A percentile compares a stretch with the other conserved stretches of the same genome.
Evolutionary conservation across 495 filamentous ascomycete species (phyloP).

Genomic region (Pseudoneurospora amorphoporcata): DNA sequence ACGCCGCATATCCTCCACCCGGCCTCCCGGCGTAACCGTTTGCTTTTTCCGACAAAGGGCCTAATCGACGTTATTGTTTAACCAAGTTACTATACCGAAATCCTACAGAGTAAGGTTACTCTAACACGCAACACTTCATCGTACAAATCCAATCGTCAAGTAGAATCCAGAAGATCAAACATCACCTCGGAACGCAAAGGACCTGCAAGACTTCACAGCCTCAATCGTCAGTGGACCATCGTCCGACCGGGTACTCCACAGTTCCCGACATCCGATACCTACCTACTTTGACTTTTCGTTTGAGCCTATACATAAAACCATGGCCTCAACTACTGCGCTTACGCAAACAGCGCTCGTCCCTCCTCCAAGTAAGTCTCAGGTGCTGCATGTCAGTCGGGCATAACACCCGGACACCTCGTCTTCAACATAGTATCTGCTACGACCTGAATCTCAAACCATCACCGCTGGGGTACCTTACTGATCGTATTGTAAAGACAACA

Average conservation of each 20-base stretch:
- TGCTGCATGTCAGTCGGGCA: background rate
- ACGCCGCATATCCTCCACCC: background rate
- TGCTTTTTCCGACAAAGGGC: background rate
- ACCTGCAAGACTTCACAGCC: background rate
- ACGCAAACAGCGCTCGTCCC: background rate
- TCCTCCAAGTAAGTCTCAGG: background rate
- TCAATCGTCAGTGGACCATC: background rate
- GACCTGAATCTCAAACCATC: background rate
- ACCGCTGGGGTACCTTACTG: background rate
- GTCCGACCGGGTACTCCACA: background rate
- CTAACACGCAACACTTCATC: background rate
- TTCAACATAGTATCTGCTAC: background rate
- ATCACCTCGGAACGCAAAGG: background rate
- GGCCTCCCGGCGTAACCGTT: background rate
- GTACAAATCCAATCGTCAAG: background rate
- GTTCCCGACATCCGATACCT: background rate
- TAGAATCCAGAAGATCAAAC: background rate
- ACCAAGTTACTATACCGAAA: background rate
- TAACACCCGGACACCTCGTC: background rate
- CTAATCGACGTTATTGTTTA: background rate
- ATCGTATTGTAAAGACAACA: conserved; percentile 14
- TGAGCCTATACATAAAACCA: background rate
- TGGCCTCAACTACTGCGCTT: background rate
- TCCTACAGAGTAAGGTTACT: background rate
- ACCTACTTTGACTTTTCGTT: background rate